These are phyloP conservation scores for Allantophomopsis cytisporea DNA, from an alignment of 2,329 filamentous ascomycete species.

Conservation along the genomic window DNA sequence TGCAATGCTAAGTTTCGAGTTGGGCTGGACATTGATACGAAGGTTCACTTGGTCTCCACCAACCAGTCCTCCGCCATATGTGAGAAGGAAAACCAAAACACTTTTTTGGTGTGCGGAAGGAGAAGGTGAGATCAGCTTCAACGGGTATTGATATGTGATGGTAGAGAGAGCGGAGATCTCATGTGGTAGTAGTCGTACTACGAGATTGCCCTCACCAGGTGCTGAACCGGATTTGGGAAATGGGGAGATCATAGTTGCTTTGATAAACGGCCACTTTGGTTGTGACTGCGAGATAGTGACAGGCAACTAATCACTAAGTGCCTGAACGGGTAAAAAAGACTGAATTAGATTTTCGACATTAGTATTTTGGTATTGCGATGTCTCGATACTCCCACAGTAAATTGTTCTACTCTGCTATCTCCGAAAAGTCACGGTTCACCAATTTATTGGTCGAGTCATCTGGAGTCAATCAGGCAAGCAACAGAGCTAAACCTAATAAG, in stretches of 20 bases:
- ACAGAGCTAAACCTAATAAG: too few relatives aligned
- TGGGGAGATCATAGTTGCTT: conserved; percentile 12
- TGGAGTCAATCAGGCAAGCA: too few relatives aligned
- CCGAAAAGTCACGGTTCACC: too few relatives aligned
- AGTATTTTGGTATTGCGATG: too few relatives aligned
- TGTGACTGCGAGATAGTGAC: too few relatives aligned
- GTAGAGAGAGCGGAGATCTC: conserved; percentile 56
- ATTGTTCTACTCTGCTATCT: too few relatives aligned
- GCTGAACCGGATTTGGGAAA: conserved; percentile 53
- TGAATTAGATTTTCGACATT: too few relatives aligned
- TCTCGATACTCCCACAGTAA: too few relatives aligned
- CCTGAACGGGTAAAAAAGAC: too few relatives aligned
- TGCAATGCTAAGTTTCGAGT: conserved; percentile 53
- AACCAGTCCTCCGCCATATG: conserved; percentile 88
- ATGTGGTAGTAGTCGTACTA: conserved; percentile 59
- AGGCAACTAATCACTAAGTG: too few relatives aligned
- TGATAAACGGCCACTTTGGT: too few relatives aligned
- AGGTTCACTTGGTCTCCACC: conserved; percentile 75
- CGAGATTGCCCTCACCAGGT: conserved; percentile 67
- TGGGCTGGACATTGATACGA: conserved; percentile 44
- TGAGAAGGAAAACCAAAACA: conserved; percentile 76
- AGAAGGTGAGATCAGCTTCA: conserved; percentile 81
- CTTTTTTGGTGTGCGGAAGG: conserved; percentile 50
- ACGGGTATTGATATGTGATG: conserved; percentile 81
- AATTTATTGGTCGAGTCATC: too few relatives aligned